These are phyloP conservation scores for Knoxdaviesia proteae DNA, from an alignment of 2,329 filamentous ascomycete genomes.

Conservation along the genomic window DNA sequence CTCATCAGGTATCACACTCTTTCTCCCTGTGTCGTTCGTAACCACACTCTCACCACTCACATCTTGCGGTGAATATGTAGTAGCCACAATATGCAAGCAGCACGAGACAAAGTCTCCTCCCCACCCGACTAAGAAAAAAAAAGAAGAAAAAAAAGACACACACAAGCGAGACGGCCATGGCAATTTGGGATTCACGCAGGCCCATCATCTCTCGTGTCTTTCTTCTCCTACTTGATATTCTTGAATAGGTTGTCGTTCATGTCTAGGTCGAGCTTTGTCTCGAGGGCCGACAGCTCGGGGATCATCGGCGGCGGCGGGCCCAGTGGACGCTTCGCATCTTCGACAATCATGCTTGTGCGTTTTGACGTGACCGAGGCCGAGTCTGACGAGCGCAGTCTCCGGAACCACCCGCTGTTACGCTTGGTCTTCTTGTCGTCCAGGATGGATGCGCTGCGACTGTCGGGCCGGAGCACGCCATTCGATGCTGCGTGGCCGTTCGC, in stretches of 20 bases:
- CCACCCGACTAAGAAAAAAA: neutral
- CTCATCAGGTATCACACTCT: no score
- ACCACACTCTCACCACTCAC: no score
- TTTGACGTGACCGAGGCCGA: constrained; percentile 15
- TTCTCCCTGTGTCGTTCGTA: no score
- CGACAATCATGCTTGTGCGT: constrained; percentile 20
- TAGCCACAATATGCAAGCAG: no score
- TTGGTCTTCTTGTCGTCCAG: constrained; percentile 31
- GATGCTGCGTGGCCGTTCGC: constrained; percentile 15
- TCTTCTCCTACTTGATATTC: constrained; percentile 27
- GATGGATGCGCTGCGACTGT: constrained; percentile 27
- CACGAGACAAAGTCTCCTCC: no score
- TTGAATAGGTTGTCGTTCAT: constrained; percentile 36
- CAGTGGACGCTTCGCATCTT: constrained; percentile 14
- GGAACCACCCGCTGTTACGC: constrained; percentile 38
- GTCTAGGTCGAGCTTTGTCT: constrained; percentile 23
- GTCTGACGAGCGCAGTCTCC: constrained; percentile 21
- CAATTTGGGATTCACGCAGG: neutral
- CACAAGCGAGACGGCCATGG: neutral
- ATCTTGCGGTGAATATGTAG: no score
- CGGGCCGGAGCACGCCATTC: constrained; percentile 18
- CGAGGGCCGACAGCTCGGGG: constrained; percentile 31
- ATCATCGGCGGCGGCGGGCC: constrained; percentile 40
- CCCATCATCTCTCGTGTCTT: neutral
- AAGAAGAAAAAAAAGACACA: neutral